Conservation (phyloP, 2,329 filamentous ascomycete species). For the Furcasterigmium furcatum region DNA sequence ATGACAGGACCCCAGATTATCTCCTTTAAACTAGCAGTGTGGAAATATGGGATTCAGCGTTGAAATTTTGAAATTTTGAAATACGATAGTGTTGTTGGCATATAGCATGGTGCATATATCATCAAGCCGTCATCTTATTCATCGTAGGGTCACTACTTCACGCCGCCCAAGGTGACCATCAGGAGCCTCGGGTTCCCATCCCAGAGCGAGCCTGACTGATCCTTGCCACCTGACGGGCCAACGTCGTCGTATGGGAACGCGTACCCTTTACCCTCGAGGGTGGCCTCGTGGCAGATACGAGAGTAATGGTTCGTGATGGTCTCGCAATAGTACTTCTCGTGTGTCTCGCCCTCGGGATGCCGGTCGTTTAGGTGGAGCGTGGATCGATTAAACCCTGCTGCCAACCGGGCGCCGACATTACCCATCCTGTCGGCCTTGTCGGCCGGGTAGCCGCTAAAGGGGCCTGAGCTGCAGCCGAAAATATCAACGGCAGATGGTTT, state of each 20-base stretch:
- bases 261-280: conserved; percentile 60
- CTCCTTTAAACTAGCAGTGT: no score
- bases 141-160: no score
- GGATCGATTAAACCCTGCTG: conserved; percentile 72
- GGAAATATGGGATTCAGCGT: no score
- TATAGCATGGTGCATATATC: no score
- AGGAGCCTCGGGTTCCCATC: conserved; percentile 52
- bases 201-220: conserved; percentile 62
- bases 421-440: conserved; percentile 43
- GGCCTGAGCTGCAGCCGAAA: conserved; percentile 52
- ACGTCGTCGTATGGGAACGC: conserved; percentile 74
- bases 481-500: conserved; percentile 46
- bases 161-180: conserved; percentile 53
- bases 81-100: no score
- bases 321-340: conserved; percentile 49
- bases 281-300: conserved; percentile 59
- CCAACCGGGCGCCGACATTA: conserved; percentile 69
- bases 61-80: no score
- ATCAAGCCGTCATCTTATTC: no score
- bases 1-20: no score
- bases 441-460: conserved; percentile 43
- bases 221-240: conserved; percentile 44
- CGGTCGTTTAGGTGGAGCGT: conserved; percentile 55
- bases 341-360: conserved; percentile 49
- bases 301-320: conserved; percentile 63